Base-by-base conservation (phyloP, 2,329 filamentous ascomycete species). In the Penicillium capsulatum region DNA sequence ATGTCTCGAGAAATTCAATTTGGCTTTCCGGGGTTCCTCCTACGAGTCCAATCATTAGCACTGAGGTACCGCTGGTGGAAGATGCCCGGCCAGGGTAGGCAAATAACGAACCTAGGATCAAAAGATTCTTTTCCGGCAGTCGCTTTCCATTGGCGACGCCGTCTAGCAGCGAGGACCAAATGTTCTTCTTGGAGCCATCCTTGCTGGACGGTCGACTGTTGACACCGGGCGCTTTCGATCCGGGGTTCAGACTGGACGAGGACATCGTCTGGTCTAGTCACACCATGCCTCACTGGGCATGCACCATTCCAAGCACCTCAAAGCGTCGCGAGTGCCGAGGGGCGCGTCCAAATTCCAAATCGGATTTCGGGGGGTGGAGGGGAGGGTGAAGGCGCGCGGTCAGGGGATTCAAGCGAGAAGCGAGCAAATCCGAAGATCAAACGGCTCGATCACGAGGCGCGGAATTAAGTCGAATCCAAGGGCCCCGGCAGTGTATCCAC, bases 111-210 rank as follows among this genome's bases (percentile, higher is more conserved):
- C 87, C 89, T 61, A 96, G 70, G 15, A 96, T 82, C 29, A 96
- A 70, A 47, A 96, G 70, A 63, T 90, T 94, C 77, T 95, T 96
- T 69, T 95, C 88, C 4, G 89, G 87, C 57, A 96, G 71, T 54
- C 85, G 79, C 73, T 92, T 94, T 52, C 86, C 88, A 67, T 86
- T 94, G 55, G 90, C 88, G 54, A 92, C 90, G 37, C 80, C 83
- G 66, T 94, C 87, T 53, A 96, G 76, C 84, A 96, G 87, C 31
- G 87, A 89, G 45, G 85, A 90, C 91, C 91, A 96, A 67, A 96
- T 83, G 62, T 94, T 87, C 68, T 86, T 87, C 70, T 87, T 90
- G 49, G 71, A 68, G 31, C 70, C 69, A 64, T 83, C 83, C 55
- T 85, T 83, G 66, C 72, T 75, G 24, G 65, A 61, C 22, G 68